These are phyloP conservation scores for Neospermospora avenae DNA, from an alignment of 2,329 filamentous ascomycete species.

Conservation along the genomic window DNA sequence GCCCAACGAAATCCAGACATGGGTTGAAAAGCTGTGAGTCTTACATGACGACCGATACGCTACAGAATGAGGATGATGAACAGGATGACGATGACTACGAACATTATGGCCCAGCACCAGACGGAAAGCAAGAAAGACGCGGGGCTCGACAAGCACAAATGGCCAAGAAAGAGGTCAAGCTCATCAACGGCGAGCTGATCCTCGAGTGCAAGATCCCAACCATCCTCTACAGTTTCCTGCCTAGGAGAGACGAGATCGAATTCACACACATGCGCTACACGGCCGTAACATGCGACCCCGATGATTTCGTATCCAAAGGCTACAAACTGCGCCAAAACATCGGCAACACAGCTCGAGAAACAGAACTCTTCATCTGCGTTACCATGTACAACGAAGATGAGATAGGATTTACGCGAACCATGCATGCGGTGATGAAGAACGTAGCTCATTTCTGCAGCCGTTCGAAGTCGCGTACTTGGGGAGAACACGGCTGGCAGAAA, in stretches of 20 bases:
- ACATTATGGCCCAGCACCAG: constrained; percentile 84
- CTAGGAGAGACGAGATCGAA: constrained; percentile 86
- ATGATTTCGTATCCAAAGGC: constrained; percentile 83
- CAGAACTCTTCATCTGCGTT: constrained; percentile 92
- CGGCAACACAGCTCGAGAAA: constrained; percentile 78
- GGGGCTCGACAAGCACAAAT: constrained; percentile 85
- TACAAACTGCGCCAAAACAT: constrained; percentile 94
- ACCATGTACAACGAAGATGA: constrained; percentile 99
- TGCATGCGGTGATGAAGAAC: constrained; percentile 99
- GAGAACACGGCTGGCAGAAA: constrained; percentile 96
- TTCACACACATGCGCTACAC: constrained; percentile 99
- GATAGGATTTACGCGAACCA: constrained; percentile 92
- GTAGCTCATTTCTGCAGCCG: constrained; percentile 94
- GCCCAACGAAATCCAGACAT: constrained; percentile 23
- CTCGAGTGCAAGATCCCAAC: constrained; percentile 99
- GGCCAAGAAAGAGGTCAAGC: constrained; percentile 87
- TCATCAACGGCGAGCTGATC: constrained; percentile 97
- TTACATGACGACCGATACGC: constrained; percentile 36
- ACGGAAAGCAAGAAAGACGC: constrained; percentile 80
- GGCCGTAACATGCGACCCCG: constrained; percentile 95
- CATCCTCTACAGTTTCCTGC: constrained; percentile 94
- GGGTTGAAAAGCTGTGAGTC: constrained; percentile 36
- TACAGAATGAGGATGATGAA: constrained; percentile 40
- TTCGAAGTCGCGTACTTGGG: constrained; percentile 91
- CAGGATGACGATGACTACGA: constrained; percentile 55